Percentiles rank a stretch among this genome's conserved stretches.
These are phyloP conservation scores for Pilasporangium apinafurcum DNA, from an alignment of 352 stramenopile species.

Conservation along the genomic window DNA sequence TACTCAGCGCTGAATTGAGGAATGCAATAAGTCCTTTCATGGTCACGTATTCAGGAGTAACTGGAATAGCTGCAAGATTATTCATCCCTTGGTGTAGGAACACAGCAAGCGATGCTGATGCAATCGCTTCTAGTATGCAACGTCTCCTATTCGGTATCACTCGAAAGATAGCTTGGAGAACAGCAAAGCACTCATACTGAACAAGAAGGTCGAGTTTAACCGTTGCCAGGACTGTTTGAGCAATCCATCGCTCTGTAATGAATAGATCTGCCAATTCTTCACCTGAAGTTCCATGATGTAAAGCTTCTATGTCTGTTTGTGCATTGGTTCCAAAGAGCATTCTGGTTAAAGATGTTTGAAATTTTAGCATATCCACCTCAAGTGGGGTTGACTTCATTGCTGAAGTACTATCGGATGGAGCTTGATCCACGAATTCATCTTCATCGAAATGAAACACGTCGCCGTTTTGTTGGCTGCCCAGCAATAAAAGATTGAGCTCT, in stretches of 20 bases:
- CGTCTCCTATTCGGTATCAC: constrained; percentile 21
- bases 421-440: constrained; percentile 32
- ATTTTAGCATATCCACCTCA: constrained; percentile 57
- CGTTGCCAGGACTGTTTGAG: constrained; percentile 27
- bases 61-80: constrained; percentile 1
- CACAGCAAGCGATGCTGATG: constrained; percentile 46
- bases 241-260: constrained; percentile 45
- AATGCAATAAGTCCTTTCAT: constrained; percentile 56
- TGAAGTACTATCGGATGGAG: not conserved
- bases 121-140: constrained; percentile 25
- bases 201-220: constrained; percentile 49
- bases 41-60: constrained; percentile 33
- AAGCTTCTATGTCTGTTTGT: constrained; percentile 12
- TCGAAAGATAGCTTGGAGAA: constrained; percentile 49
- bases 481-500: constrained; percentile 67
- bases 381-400: constrained; percentile 5
- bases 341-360: constrained; percentile 41
- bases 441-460: constrained; percentile 77
- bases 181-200: constrained; percentile 58
- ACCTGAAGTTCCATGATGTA: constrained; percentile 15
- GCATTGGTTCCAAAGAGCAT: constrained; percentile 32
- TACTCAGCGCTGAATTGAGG: constrained; percentile 33
- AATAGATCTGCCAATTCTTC: constrained; percentile 30
- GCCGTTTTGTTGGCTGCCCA: constrained; percentile 34
- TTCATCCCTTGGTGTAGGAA: constrained; percentile 50